Base-by-base conservation (phyloP, 2,329 filamentous ascomycete species). In the Claviceps paspali region DNA sequence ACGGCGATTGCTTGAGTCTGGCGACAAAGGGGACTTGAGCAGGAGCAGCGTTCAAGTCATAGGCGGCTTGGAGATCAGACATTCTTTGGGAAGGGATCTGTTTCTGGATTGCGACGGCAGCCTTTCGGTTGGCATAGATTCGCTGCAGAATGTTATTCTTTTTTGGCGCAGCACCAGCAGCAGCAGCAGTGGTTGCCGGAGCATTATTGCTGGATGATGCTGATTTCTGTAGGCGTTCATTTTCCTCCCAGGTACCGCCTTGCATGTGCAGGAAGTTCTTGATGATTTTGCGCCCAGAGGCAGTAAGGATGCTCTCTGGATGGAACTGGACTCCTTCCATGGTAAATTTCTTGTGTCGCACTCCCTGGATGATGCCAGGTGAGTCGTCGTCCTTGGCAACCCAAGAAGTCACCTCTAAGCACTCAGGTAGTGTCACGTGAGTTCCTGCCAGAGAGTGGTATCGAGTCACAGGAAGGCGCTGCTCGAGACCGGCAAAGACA, bases 281-380 rank as follows among this genome's bases (percentile, higher is more conserved):
- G 54, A 98, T 74, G 83, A 98, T 95, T 26, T 72, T 62, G 26
- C 87, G 78, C 3, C 92, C 91, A 41, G 91, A 76, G 32, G 82
- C 85, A 0, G 88, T 95, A 36, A 98, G 64, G 40, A 98, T 98
- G 55, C 88, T 96, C 60, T 98, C 91, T 0, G 91, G 91, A 49
- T 98, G 91, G 50, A 96, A 98, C 54, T 98, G 91, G 12, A 98
- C 91, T 29, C 87, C 91, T 57, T 98, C 91, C n/a, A 96, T 70
- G 2, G 83, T 73, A 50, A 79, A 82, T 52, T 91, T 74, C 63
- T 88, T 94, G 65, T 98, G 91, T 32, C 91, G 79, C 32, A 98
- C 82, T 33, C 91, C 91, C 81, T 96, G 95, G 49, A 98, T 98
- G 41, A 96, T 77, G 22, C 82, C 83, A 45, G 82, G 85, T 22